Percentiles rank a stretch among this genome's conserved stretches.
These are phyloP conservation scores for Rubus parviflorus DNA, from an alignment of 306 rosid species.

Conservation along the genomic window DNA sequence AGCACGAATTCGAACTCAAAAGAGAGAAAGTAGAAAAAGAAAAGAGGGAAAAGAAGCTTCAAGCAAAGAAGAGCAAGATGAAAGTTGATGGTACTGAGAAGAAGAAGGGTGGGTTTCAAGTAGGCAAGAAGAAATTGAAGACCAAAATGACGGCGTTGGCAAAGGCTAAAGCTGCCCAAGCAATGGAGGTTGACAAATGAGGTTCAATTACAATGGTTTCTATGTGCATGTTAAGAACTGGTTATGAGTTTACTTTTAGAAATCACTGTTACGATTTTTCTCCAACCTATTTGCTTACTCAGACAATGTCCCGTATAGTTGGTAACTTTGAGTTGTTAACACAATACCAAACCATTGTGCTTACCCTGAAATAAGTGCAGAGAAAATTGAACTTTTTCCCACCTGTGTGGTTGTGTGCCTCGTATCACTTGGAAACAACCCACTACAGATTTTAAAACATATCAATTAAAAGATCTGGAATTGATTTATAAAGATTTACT, in stretches of 20 bases:
- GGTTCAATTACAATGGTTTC: slow-evolving; percentile 28
- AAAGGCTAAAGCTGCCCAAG: slow-evolving; percentile 84
- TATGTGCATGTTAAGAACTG: slow-evolving; percentile 12
- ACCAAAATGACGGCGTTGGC: slow-evolving; percentile 68
- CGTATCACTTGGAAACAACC: no score
- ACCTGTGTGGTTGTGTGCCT: no score
- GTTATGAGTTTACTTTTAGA: slow-evolving; percentile 7
- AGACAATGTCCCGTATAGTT: background rate
- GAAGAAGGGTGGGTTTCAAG: slow-evolving; percentile 83
- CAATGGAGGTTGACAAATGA: slow-evolving; percentile 86
- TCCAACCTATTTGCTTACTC: background rate
- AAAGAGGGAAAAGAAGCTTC: slow-evolving; percentile 63
- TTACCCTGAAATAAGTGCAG: no score
- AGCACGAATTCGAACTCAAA: slow-evolving; percentile 73
- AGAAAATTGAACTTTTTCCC: no score
- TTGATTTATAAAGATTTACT: no score
- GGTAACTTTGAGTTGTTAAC: background rate
- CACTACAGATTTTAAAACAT: no score
- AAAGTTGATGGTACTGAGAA: slow-evolving; percentile 76
- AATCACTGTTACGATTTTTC: slow-evolving; percentile 9
- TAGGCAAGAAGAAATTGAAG: slow-evolving; percentile 81
- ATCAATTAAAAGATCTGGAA: no score
- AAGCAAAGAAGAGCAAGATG: slow-evolving; percentile 73
- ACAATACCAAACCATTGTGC: background rate
- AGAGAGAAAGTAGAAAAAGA: slow-evolving; percentile 70